Evolutionary conservation across 768 basidiomycete genomes (phyloP), one percentile per base, ranked within the genome.

Genomic region (Polyporus arcularius): DNA sequence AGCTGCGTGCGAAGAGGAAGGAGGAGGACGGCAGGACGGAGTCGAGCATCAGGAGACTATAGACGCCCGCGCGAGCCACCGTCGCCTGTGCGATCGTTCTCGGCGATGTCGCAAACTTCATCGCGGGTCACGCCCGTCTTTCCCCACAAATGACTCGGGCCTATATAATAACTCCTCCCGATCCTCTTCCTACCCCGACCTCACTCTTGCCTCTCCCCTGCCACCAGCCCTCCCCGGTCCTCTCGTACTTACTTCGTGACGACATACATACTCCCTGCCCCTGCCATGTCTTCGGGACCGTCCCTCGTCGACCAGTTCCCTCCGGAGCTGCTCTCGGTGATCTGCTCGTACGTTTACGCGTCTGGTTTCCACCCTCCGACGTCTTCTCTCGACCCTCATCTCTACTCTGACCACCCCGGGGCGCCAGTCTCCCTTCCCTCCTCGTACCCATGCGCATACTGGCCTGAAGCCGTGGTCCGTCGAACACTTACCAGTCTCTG

Each of bases 261-360:
- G 21, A 26, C 21, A 26, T 26, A 26, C 21, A 26, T 26, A 26
- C 21, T 26, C 21, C 21, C 21, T 0, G 18, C 5, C n/a, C 26
- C 30, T 15, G 30, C 21, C 31, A 60, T 63, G 58, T 39, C 60
- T 28, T 56, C 65, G 55, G 57, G 51, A n/a, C 10, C 50, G 26
- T 67, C 69, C 26, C 58, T 69, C 48, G 71, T 76, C 43, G 56
- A 69, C 40, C 79, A 82, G 62, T 91, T 82, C 71, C 92, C 91
- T 7, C 79, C 86, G 8, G 92, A 94, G 68, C 73, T 94, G 15
- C 81, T 91, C 57, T 83, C 83, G 59, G 75, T 85, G 32, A 87
- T 95, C 61, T 93, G 90, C 65, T 83, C 87, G 0, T 81, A 89
- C 57, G 77, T 94, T 39, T 92, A 86, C 68, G 80, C 82, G 6